Evolutionary conservation across 2,329 filamentous ascomycete genomes (phyloP).

Genomic region (Calonectria naviculata): DNA sequence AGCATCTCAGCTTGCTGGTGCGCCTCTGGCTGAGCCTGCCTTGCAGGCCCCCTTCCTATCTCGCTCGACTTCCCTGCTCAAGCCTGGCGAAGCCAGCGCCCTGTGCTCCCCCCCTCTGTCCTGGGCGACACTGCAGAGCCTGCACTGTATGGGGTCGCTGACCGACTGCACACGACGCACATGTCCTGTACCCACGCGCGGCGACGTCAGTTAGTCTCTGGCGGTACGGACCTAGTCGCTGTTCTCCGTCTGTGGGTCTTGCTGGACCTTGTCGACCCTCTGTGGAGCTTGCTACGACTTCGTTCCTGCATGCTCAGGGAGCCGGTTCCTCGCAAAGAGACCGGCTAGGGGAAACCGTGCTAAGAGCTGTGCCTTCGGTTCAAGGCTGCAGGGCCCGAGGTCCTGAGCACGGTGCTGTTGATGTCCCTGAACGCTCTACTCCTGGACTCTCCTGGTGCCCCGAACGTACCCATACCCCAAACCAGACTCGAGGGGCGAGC

Average conservation of each 20-base stretch:
- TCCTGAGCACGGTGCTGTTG: slow-evolving; percentile 28
- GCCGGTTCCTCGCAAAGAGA: slow-evolving; percentile 27
- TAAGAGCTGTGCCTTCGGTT: slow-evolving; percentile 28
- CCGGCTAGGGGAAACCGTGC: slow-evolving; percentile 28
- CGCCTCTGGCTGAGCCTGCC: slow-evolving; percentile 9
- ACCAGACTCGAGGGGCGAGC: slow-evolving; percentile 22
- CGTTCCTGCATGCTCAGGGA: slow-evolving; percentile 43
- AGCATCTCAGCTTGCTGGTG: slow-evolving; percentile 2
- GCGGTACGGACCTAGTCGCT: slow-evolving; percentile 19
- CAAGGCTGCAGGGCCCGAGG: slow-evolving; percentile 22
- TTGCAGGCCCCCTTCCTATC: slow-evolving; percentile 17
- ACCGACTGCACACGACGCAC: slow-evolving; percentile 17
- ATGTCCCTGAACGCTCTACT: slow-evolving; percentile 25
- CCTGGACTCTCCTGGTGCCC: slow-evolving; percentile 15
- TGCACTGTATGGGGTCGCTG: slow-evolving; percentile 20
- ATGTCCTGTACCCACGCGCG: slow-evolving; percentile 11
- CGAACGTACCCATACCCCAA: slow-evolving; percentile 12
- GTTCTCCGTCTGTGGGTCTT: slow-evolving; percentile 27
- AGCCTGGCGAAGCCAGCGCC: slow-evolving; percentile 9
- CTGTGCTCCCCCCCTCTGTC: slow-evolving; percentile 11
- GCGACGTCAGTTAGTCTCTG: slow-evolving; percentile 32
- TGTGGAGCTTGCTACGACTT: slow-evolving; percentile 36
- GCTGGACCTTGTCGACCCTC: slow-evolving; percentile 25
- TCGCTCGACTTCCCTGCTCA: slow-evolving; percentile 13
- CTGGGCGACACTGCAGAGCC: background rate